phyloP scores from a whole-genome alignment of 73 alveolate species.

The Paramecium sexaurelia region DNA sequence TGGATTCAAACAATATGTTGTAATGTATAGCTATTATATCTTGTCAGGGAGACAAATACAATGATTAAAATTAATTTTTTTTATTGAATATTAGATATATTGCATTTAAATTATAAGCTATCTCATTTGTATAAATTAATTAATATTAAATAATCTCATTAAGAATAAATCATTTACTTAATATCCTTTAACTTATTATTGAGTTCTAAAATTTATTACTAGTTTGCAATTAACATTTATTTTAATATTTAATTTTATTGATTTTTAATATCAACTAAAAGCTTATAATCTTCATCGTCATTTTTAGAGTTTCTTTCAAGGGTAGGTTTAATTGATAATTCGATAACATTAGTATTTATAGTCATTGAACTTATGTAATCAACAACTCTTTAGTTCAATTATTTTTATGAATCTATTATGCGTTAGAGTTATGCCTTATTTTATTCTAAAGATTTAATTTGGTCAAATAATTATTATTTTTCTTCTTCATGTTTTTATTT shows the following conservation, averaged over 20 bases:
- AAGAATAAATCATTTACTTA: conserved; percentile 8
- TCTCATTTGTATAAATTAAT: no score
- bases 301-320: not conserved
- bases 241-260: not conserved
- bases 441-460: not conserved
- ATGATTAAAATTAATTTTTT: no score
- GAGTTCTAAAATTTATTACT: not conserved
- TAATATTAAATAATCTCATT: not conserved
- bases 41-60: no score
- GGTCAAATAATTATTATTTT: not conserved
- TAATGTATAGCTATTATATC: no score
- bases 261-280: not conserved
- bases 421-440: not conserved
- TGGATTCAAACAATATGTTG: no score
- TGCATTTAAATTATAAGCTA: no score
- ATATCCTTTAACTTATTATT: not conserved
- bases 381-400: not conserved
- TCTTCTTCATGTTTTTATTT: not conserved
- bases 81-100: no score
- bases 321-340: not conserved
- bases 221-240: not conserved
- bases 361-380: conserved; percentile 2
- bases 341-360: not conserved
- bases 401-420: not conserved
- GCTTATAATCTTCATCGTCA: not conserved